These are phyloP conservation scores for Cyclaneusma minus DNA, from an alignment of 2,329 filamentous ascomycete species.

Conservation along the genomic window DNA sequence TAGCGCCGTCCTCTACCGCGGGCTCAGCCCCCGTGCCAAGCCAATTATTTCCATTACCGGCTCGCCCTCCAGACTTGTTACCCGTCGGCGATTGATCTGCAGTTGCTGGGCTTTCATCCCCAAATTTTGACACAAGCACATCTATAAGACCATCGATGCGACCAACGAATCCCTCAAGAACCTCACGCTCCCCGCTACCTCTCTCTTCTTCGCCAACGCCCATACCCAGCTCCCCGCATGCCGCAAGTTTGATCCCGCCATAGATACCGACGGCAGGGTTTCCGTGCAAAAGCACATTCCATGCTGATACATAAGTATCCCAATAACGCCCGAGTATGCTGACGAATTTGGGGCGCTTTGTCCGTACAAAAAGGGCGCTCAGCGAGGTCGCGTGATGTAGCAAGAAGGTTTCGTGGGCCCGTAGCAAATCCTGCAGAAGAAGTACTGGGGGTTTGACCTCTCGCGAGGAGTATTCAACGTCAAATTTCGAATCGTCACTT, in stretches of 20 bases:
- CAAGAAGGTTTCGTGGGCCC: conserved; percentile 71
- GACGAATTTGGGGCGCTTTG: conserved; percentile 53
- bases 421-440: conserved; percentile 64
- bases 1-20: conserved; percentile 60
- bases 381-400: conserved; percentile 74
- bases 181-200: conserved; percentile 84
- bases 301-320: conserved; percentile 52
- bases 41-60: conserved; percentile 33
- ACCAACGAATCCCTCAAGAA: conserved; percentile 73
- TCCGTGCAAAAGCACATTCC: conserved; percentile 82
- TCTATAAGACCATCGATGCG: conserved; percentile 77
- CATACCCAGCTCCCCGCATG: conserved; percentile 79
- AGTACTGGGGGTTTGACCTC: conserved; percentile 76
- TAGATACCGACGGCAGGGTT: conserved; percentile 73
- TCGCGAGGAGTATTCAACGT: conserved; percentile 72
- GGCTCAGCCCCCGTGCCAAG: conserved; percentile 56
- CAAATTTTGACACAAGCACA: conserved; percentile 76
- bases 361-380: conserved; percentile 49
- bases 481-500: too few species aligned
- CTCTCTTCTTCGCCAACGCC: conserved; percentile 93
- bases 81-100: conserved; percentile 15
- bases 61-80: conserved; percentile 6
- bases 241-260: conserved; percentile 73
- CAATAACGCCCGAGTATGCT: conserved; percentile 66
- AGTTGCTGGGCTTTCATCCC: conserved; percentile 21